Conservation (phyloP, 139 green algal species). For the Chlorokybus atmophyticus region DNA sequence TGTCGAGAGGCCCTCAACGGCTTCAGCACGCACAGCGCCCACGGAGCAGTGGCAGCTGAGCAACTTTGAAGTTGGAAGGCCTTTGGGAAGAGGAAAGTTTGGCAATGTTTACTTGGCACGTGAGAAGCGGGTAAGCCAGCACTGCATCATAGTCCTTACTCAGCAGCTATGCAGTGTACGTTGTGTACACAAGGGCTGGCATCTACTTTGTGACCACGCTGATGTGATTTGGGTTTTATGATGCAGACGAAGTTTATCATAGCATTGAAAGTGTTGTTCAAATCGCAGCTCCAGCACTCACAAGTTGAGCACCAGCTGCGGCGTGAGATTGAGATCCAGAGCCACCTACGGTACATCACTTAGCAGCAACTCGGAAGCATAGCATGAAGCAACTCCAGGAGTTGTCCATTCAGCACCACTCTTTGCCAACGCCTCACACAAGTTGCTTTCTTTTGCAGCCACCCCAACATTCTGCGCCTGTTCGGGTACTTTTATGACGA, state of each 20-base stretch:
- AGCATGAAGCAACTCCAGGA: too few relatives aligned
- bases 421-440: too few relatives aligned
- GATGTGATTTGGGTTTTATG: background rate
- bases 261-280: slow-evolving; percentile 97
- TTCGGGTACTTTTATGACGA: slow-evolving; percentile 96
- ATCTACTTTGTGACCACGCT: background rate
- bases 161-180: too few relatives aligned
- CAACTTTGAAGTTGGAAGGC: slow-evolving; percentile 96
- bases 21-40: too few relatives aligned
- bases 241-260: slow-evolving; percentile 74
- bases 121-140: slow-evolving; percentile 55
- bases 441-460: slow-evolving; percentile 15
- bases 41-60: slow-evolving; percentile 64
- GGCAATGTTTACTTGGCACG: slow-evolving; percentile 96
- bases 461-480: slow-evolving; percentile 94
- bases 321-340: slow-evolving; percentile 97
- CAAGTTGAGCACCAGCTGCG: slow-evolving; percentile 96
- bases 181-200: too few relatives aligned
- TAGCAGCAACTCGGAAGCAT: too few relatives aligned
- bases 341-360: slow-evolving; percentile 74
- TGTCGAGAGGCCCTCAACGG: too few relatives aligned
- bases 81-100: slow-evolving; percentile 92
- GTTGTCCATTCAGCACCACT: too few relatives aligned
- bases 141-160: too few relatives aligned
- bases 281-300: slow-evolving; percentile 79